phyloP scores from a whole-genome alignment of 768 basidiomycete genomes.

The Leccinum subtestaceum region DNA sequence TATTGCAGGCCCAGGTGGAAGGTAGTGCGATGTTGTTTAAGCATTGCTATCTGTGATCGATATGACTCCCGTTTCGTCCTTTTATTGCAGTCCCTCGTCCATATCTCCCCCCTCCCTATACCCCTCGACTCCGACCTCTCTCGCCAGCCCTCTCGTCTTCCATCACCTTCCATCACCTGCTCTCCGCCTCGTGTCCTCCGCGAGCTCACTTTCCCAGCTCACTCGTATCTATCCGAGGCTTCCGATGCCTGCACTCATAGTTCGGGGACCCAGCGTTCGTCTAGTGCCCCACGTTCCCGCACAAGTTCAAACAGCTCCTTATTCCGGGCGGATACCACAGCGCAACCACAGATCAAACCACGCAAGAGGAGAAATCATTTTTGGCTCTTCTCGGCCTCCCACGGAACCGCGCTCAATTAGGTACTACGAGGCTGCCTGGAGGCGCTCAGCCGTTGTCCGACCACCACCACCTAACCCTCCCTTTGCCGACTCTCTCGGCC shows the following conservation, averaged over 20 bases:
- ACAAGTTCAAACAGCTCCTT: conserved; percentile 18
- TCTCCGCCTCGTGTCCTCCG: conserved; percentile 37
- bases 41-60: too few species aligned
- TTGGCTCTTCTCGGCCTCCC: conserved; percentile 38
- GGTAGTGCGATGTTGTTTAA: too few species aligned
- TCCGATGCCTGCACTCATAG: conserved; percentile 9
- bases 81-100: conserved; percentile 67
- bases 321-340: conserved; percentile 16
- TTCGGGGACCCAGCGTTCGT: conserved; percentile 3
- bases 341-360: conserved; percentile 13
- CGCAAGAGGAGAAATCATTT: conserved; percentile 30
- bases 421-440: conserved; percentile 51
- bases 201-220: conserved; percentile 73
- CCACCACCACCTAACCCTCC: conserved; percentile 5
- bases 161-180: conserved; percentile 13
- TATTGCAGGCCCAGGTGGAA: too few species aligned
- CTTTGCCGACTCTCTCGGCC: conserved; percentile 22
- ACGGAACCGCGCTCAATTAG: conserved; percentile 45
- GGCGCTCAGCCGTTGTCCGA: conserved; percentile 29
- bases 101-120: conserved; percentile 52
- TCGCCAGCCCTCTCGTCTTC: conserved; percentile 22
- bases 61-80: conserved; percentile 67
- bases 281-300: conserved; percentile 5
- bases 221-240: conserved; percentile 43
- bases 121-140: conserved; percentile 46